Base-by-base conservation (phyloP, 495 filamentous ascomycete genomes). In the Podospora tetraspora region DNA sequence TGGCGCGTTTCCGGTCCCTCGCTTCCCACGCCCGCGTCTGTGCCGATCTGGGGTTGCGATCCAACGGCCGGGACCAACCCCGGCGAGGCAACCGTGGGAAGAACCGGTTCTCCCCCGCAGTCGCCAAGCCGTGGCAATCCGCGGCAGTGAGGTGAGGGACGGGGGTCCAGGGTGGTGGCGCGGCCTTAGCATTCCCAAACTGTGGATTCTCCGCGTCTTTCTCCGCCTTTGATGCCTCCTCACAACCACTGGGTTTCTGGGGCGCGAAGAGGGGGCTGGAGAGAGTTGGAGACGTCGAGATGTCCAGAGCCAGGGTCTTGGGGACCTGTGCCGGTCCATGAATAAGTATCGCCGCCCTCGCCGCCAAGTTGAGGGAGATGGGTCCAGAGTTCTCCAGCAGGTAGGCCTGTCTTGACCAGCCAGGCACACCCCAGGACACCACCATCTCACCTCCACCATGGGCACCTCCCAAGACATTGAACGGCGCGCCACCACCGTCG, bases 381-480 rank as follows among this genome's bases (percentile, higher is more conserved):
- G 43, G 16, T n/a, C 43, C 43, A 52, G 43, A 52, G 43, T 43
- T 43, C 13, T 19, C 34, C 34, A 52, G 16, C 8, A 52, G 43
- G 43, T n/a, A n/a, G 43, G 7, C 3, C 37, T 43, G 13, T 43
- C 13, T 19, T 43, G 37, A 52, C 16, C 43, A 52, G 43, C 34
- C 34, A 16, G 34, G 34, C 43, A 52, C 43, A 52, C 8, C 43
- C 43, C 43, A 43, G 43, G 19, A 52, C 43, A n/a, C 43, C 43
- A n/a, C 43, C 43, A 52, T 52, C 43, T 52, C 66, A 57, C 16
- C 25, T 61, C 25, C 66, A 63, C 37, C 13, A 72, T 72, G 70
- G 67, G 67, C n/a, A 43, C 19, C 61, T 22, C 29, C 11, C 27
- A 52, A 11, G 70, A 72, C 29, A 64, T 69, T 22, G 66, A 22